phyloP scores from a whole-genome alignment of 306 rosid species.

The Pueraria montana region DNA sequence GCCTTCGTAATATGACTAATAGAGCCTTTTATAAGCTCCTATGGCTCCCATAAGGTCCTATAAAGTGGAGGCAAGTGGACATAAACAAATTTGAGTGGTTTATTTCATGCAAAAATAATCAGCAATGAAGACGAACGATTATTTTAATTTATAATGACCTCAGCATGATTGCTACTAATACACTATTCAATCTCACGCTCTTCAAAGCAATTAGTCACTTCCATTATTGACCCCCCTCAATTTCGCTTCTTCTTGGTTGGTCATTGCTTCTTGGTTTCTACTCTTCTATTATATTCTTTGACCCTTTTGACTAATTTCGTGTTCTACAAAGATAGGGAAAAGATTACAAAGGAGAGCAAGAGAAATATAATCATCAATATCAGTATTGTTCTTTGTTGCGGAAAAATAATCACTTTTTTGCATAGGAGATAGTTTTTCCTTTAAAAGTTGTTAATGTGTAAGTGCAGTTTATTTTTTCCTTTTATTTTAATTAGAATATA shows the following conservation, averaged over 20 bases:
- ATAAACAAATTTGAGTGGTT: slow-evolving; percentile 47
- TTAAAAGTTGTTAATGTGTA: not conserved
- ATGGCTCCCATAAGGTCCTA: slow-evolving; percentile 24
- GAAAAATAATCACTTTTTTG: not conserved
- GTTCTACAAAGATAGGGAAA: not conserved
- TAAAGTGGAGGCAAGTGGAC: slow-evolving; percentile 48
- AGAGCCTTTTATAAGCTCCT: slow-evolving; percentile 24
- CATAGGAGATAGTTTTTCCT: not conserved
- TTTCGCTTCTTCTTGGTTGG: slow-evolving; percentile 27
- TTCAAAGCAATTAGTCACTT: slow-evolving; percentile 25
- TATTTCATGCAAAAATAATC: slow-evolving; percentile 45
- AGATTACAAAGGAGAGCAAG: not conserved
- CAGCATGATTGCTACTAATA: slow-evolving; percentile 35
- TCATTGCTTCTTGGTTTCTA: not conserved
- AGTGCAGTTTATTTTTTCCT: too few relatives aligned
- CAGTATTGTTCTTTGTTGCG: not conserved
- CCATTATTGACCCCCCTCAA: slow-evolving; percentile 5
- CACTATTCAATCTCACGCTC: slow-evolving; percentile 59
- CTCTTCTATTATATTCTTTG: slow-evolving; percentile 21
- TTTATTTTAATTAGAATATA: too few relatives aligned
- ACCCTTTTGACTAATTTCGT: not conserved
- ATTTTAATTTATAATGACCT: slow-evolving; percentile 44
- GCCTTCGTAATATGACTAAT: slow-evolving; percentile 19
- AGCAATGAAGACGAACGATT: slow-evolving; percentile 19
- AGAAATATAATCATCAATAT: not conserved